A percentile compares a stretch with the other conserved stretches of the same genome.
Conservation (phyloP, 345 rosid species). For the Brassica cretica region DNA sequence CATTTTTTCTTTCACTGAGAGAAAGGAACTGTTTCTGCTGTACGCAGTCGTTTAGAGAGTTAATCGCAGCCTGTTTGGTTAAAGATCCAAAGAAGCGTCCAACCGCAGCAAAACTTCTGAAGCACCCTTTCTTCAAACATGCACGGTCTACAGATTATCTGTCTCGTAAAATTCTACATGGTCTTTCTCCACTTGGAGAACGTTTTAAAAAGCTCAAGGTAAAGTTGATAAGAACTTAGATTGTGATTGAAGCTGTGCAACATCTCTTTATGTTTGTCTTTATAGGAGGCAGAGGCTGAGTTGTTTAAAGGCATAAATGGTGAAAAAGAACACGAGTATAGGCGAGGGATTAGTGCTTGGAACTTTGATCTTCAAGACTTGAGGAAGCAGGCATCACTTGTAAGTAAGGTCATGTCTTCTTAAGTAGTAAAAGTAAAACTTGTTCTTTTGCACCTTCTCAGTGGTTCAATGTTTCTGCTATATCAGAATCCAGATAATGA, state of each 20-base stretch:
- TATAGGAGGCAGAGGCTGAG: conserved; percentile 28
- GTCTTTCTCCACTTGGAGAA: conserved; percentile 75
- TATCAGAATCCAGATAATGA: conserved; percentile 71
- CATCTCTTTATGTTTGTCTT: conserved; percentile 9
- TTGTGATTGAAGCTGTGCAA: neutral
- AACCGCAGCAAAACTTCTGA: conserved; percentile 69
- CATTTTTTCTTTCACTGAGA: conserved; percentile 18
- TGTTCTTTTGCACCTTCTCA: conserved; percentile 5
- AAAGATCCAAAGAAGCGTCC: conserved; percentile 95
- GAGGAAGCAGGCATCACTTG: conserved; percentile 69
- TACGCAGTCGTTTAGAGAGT: conserved; percentile 72
- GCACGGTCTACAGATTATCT: conserved; percentile 65
- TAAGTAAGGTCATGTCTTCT: conserved; percentile 41
- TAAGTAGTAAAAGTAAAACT: neutral
- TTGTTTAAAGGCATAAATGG: conserved; percentile 60
- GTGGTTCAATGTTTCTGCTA: conserved; percentile 21
- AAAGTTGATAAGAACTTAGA: neutral
- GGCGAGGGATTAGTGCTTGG: conserved; percentile 81
- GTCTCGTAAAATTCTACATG: conserved; percentile 55
- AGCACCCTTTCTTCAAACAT: conserved; percentile 76
- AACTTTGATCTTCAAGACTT: conserved; percentile 80
- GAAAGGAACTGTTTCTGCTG: conserved; percentile 3
- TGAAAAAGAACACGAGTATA: conserved; percentile 80
- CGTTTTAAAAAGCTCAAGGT: conserved; percentile 76
- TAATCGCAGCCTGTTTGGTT: conserved; percentile 87